Conservation (phyloP, 148 eudicot genomes). For the Suaeda aralocaspica region DNA sequence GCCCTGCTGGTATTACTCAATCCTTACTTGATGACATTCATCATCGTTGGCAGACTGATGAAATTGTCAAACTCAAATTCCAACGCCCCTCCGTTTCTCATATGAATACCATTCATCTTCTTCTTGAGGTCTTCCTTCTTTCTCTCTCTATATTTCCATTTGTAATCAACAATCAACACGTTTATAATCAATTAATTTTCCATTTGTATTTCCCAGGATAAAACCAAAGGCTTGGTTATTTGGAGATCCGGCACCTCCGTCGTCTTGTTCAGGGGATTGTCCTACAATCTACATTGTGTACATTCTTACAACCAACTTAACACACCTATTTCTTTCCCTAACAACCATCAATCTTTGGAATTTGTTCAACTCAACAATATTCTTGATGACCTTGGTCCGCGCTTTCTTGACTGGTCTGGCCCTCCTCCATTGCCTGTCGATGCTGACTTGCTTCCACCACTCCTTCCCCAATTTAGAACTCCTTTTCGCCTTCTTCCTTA, state of each 20-base stretch:
- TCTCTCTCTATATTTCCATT: background rate
- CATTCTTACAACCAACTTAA: conserved; percentile 47
- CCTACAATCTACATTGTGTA: conserved; percentile 72
- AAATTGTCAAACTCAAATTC: conserved; percentile 81
- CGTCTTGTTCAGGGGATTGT: conserved; percentile 71
- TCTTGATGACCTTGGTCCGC: conserved; percentile 75
- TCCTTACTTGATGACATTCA: conserved; percentile 66
- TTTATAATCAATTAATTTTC: no score
- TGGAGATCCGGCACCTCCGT: conserved; percentile 92
- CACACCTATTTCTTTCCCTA: no score
- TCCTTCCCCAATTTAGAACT: conserved; percentile 55
- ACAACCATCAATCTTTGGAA: conserved; percentile 45
- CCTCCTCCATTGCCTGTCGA: conserved; percentile 76
- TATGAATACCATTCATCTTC: conserved; percentile 83
- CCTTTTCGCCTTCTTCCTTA: conserved; percentile 87
- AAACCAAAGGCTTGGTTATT: conserved; percentile 92
- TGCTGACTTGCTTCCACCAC: conserved; percentile 84
- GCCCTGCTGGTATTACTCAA: conserved; percentile 73
- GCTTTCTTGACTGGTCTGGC: conserved; percentile 85
- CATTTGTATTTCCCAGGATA: conserved; percentile 43
- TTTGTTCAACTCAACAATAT: conserved; percentile 53
- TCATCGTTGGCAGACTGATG: conserved; percentile 78
- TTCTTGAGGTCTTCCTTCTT: conserved; percentile 63
- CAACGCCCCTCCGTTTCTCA: conserved; percentile 63
- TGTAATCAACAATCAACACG: no score